phyloP scores from a whole-genome alignment of 2,329 filamentous ascomycete species.

The Sporothrix schenckii region DNA sequence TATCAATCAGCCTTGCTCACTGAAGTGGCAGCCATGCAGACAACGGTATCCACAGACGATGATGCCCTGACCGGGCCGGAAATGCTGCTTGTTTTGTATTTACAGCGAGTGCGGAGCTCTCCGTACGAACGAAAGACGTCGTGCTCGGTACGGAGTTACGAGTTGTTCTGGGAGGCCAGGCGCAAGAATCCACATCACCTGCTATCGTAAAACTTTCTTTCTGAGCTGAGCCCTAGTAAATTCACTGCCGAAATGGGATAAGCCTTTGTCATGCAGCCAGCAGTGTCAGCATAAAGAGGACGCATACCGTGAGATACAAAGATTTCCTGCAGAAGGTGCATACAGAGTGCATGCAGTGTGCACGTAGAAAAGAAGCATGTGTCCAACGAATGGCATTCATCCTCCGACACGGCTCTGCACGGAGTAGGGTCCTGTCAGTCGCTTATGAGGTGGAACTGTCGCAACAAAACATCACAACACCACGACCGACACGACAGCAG shows the following conservation, averaged over 20 bases:
- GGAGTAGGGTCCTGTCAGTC: neutral
- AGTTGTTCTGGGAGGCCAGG: too few relatives aligned
- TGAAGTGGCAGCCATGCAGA: neutral
- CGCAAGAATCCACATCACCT: too few relatives aligned
- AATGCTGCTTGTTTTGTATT: neutral
- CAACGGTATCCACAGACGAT: neutral
- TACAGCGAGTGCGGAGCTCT: too few relatives aligned
- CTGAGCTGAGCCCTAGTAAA: neutral
- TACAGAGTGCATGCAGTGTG: neutral
- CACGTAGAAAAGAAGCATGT: constrained; percentile 5
- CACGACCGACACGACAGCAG: neutral
- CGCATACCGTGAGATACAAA: neutral
- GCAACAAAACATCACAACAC: constrained; percentile 4
- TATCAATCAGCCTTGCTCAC: constrained; percentile 7
- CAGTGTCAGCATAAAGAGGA: constrained; percentile 12
- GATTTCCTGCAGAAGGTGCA: neutral
- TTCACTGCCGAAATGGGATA: neutral
- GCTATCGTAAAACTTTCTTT: too few relatives aligned
- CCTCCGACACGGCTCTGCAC: neutral
- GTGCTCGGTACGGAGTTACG: too few relatives aligned
- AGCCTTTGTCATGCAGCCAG: neutral
- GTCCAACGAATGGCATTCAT: neutral
- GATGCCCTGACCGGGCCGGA: neutral
- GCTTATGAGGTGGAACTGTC: neutral
- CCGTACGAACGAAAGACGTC: too few relatives aligned